Percentiles rank a stretch among this genome's conserved stretches.
Evolutionary conservation across 192 early-diverging fungal genomes (phyloP).

Genomic region (Gorgonomyces haynaldii): DNA sequence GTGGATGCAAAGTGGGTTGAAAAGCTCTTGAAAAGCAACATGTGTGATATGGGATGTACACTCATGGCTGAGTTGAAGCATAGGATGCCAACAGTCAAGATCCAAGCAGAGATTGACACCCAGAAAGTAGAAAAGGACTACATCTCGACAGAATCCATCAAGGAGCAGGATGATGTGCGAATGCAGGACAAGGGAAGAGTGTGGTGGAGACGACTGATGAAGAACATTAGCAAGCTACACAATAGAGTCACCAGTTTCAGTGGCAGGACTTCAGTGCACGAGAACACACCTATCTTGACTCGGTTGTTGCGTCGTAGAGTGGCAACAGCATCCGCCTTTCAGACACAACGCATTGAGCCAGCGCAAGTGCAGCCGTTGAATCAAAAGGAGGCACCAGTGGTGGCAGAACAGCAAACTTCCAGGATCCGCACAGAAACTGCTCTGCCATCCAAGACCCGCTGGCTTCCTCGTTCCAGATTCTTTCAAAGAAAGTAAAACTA

Average conservation of each 20-base stretch:
- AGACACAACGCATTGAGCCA: too few species aligned
- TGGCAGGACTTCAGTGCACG: not conserved
- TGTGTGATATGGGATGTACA: not conserved
- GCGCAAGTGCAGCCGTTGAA: too few species aligned
- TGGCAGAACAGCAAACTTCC: too few species aligned
- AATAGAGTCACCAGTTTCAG: not conserved
- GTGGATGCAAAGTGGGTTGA: not conserved
- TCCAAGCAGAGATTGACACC: not conserved
- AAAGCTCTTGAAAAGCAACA: not conserved
- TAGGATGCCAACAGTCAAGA: not conserved
- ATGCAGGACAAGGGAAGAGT: not conserved
- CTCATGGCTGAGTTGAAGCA: not conserved
- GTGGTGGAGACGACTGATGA: not conserved
- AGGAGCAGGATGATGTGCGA: not conserved
- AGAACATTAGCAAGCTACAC: not conserved
- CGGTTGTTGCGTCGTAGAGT: too few species aligned
- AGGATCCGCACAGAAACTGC: too few species aligned
- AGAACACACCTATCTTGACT: too few species aligned
- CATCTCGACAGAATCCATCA: not conserved
- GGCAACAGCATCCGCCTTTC: too few species aligned
- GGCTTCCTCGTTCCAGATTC: too few species aligned
- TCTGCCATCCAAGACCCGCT: too few species aligned
- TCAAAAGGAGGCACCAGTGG: too few species aligned
- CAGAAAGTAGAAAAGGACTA: not conserved
- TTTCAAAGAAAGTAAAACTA: too few species aligned